These are phyloP conservation scores for Clathrus columnatus DNA, from an alignment of 768 basidiomycete species.

Conservation along the genomic window DNA sequence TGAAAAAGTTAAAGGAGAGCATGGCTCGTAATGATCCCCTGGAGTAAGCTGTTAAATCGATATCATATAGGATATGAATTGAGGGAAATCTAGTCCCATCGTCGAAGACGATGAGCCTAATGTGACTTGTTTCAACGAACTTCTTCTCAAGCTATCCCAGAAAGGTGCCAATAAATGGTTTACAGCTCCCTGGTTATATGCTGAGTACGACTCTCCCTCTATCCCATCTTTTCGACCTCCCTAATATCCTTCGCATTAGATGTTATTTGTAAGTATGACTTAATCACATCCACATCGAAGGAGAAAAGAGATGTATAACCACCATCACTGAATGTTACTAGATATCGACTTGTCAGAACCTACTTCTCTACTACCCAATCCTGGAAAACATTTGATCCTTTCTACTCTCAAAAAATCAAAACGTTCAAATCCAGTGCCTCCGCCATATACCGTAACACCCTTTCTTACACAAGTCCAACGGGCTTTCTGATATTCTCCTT, in stretches of 20 bases:
- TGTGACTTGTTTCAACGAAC: conserved; percentile 65
- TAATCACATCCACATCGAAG: background rate
- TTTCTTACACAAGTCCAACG: background rate
- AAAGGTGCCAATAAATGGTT: conserved; percentile 70
- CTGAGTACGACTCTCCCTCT: conserved; percentile 58
- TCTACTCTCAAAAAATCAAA: conserved; percentile 66
- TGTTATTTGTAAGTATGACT: conserved; percentile 56
- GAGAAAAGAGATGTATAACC: background rate
- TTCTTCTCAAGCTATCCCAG: conserved; percentile 45
- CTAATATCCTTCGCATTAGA: conserved; percentile 25
- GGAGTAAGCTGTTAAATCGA: conserved; percentile 38
- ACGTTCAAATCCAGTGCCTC: conserved; percentile 72
- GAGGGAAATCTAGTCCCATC: conserved; percentile 42
- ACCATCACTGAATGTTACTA: conserved; percentile 22
- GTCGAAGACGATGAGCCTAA: conserved; percentile 69
- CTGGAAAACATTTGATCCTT: conserved; percentile 80
- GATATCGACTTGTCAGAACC: conserved; percentile 76
- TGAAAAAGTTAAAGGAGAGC: conserved; percentile 77
- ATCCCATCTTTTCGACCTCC: background rate
- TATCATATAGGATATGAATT: background rate
- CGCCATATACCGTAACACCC: conserved; percentile 65
- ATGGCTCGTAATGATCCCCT: conserved; percentile 72
- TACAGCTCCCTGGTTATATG: conserved; percentile 90
- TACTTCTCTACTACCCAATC: conserved; percentile 56
- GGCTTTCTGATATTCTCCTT: background rate